Base-by-base conservation (phyloP, 1,284 basidiomycete species). In the Cryptococcus sp. region DNA sequence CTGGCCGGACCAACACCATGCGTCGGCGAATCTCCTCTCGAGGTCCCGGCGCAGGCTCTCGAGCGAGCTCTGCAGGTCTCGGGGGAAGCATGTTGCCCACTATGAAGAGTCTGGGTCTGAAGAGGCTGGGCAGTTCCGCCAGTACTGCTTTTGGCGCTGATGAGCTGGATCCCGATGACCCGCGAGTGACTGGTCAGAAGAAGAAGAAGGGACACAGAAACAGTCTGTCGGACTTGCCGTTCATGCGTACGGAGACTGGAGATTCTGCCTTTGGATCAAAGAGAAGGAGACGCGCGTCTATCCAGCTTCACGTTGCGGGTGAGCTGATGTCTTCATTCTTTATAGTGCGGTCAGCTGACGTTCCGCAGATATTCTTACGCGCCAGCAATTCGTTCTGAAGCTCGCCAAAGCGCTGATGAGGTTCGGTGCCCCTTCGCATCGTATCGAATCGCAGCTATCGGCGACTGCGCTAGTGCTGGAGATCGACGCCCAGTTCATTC, bases 391-490 rank as follows among this genome's bases (percentile, higher is more conserved):
- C 76, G 83, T 93, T 25, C 80, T 92, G 59, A 87, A 87, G 68
- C 83, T 93, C 27, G 88, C 89, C 23, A 90, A 88, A 75, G 88
- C 88, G 11, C 81, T 94, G 44, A 83, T 94, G 68, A 81, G 83
- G 3, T 91, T 89, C 71, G 91, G 91, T 20, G 88, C 91, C 20
- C 91, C 91, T 4, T 91, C 90, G 25, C 91, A 93, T 76, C 84
- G 91, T 35, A 87, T 92, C 66, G 89, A 92, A 76, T 86, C 87
- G 1, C 91, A 92, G 73, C 82, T 94, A 13, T 80, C 80, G 47
- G 88, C 91, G 3, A 89, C 89, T 6, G 88, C 90, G 1, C 83
- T 86, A 20, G 90, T 92, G 56, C 84, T 93, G 15, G 88, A 91
- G 70, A 85, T 93, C 76, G 73, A 82, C 78, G 88, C 88, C n/a